Evolutionary conservation across 768 basidiomycete genomes (phyloP).

Genomic region (Macrolepiota dolichaula): DNA sequence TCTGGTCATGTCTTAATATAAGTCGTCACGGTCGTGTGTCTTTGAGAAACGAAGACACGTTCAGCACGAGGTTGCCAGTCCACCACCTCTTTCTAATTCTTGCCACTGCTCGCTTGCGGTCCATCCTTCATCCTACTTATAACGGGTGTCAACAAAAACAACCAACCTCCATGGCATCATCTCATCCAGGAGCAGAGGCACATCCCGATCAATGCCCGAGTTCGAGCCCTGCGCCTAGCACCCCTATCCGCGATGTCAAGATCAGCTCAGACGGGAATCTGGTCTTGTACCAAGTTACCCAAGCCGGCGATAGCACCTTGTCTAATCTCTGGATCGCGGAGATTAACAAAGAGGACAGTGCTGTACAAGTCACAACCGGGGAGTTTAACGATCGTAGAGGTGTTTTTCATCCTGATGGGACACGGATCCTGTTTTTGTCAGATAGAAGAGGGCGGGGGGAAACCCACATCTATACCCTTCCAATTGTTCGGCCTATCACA

Average conservation of each 20-base stretch:
- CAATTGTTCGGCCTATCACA: constrained; percentile 8
- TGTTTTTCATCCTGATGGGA: constrained; percentile 29
- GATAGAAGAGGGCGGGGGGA: constrained; percentile 27
- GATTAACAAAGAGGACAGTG: constrained; percentile 22
- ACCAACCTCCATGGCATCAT: too few species aligned
- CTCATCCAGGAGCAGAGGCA: too few species aligned
- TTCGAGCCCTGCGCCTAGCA: too few species aligned
- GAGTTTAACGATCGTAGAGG: constrained; percentile 25
- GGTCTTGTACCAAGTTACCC: constrained; percentile 30
- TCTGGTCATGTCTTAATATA: too few species aligned
- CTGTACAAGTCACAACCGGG: constrained; percentile 25
- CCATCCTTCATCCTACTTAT: too few species aligned
- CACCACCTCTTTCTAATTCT: too few species aligned
- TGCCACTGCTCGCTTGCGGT: too few species aligned
- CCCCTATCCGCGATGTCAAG: constrained; percentile 29
- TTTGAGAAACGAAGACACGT: too few species aligned
- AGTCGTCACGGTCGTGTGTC: too few species aligned
- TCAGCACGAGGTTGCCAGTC: too few species aligned
- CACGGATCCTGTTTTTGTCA: constrained; percentile 25
- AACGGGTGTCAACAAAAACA: too few species aligned
- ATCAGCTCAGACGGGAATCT: constrained; percentile 27
- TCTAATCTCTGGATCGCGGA: constrained; percentile 30
- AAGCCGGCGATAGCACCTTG: constrained; percentile 15
- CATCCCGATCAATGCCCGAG: too few species aligned
- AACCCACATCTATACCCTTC: constrained; percentile 7